Evolutionary conservation across 164 flowering plant species (phyloP).

Genomic region (Vitis rupestris): DNA sequence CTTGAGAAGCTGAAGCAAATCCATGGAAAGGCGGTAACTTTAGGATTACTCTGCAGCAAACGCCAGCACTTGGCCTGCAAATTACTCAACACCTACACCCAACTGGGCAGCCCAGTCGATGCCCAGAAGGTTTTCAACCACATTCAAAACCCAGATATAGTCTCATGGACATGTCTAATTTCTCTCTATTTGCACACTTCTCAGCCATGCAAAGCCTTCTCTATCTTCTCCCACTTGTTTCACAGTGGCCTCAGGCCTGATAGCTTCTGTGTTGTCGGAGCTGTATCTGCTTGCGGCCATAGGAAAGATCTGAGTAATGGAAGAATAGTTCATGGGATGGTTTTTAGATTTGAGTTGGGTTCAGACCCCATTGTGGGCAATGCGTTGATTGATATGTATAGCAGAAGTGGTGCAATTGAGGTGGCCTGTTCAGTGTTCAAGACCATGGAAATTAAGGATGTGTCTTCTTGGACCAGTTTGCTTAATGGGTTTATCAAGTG

Average conservation of each 20-base stretch:
- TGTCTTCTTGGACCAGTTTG: slow-evolving; percentile 53
- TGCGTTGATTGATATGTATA: slow-evolving; percentile 53
- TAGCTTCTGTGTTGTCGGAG: slow-evolving; percentile 34
- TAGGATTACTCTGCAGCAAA: slow-evolving; percentile 20
- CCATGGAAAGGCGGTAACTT: slow-evolving; percentile 31
- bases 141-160: slow-evolving; percentile 35
- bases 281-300: slow-evolving; percentile 40
- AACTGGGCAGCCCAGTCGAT: slow-evolving; percentile 22
- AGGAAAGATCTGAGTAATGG: slow-evolving; percentile 28
- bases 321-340: slow-evolving; percentile 45
- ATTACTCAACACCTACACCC: slow-evolving; percentile 35
- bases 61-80: slow-evolving; percentile 30
- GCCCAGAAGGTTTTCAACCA: slow-evolving; percentile 34
- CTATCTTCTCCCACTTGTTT: slow-evolving; percentile 24
- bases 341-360: slow-evolving; percentile 24
- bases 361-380: slow-evolving; percentile 33
- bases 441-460: slow-evolving; percentile 29
- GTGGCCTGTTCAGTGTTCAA: slow-evolving; percentile 29
- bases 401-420: slow-evolving; percentile 28
- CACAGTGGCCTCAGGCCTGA: slow-evolving; percentile 31
- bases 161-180: slow-evolving; percentile 45
- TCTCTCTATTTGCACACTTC: slow-evolving; percentile 24
- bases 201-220: slow-evolving; percentile 29
- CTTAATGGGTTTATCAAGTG: slow-evolving; percentile 38
- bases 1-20: slow-evolving; percentile 29